These are phyloP conservation scores for Westerdykella sp. DNA, from an alignment of 2,329 filamentous ascomycete species.

Conservation along the genomic window DNA sequence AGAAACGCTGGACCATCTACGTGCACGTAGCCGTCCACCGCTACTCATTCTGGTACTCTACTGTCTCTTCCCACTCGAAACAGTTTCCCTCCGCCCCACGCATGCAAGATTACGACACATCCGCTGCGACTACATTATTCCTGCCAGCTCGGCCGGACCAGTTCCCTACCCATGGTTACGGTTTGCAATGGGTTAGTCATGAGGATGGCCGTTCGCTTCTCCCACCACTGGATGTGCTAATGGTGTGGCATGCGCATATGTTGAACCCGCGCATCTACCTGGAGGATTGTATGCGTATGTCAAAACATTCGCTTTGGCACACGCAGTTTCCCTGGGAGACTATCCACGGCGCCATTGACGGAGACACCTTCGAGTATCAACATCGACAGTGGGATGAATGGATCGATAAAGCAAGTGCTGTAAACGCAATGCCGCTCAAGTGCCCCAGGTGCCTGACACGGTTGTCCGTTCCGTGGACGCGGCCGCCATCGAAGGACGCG, in stretches of 20 bases:
- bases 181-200: not conserved
- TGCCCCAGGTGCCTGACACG: conserved; percentile 51
- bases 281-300: conserved; percentile 62
- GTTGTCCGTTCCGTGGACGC: conserved; percentile 56
- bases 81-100: conserved; percentile 7
- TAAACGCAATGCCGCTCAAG: conserved; percentile 33
- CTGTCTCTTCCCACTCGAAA: conserved; percentile 14
- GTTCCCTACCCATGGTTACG: conserved; percentile 6
- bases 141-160: not conserved
- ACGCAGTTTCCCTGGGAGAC: conserved; percentile 60
- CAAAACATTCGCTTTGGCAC: conserved; percentile 53
- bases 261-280: conserved; percentile 69
- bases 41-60: conserved; percentile 61
- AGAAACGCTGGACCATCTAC: conserved; percentile 70
- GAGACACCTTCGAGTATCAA: conserved; percentile 51
- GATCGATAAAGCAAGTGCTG: conserved; percentile 42
- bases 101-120: conserved; percentile 26
- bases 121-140: not conserved
- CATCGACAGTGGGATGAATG: conserved; percentile 55
- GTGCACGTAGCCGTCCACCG: conserved; percentile 62
- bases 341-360: conserved; percentile 45
- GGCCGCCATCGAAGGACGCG: conserved; percentile 13
- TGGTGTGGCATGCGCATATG: conserved; percentile 77
- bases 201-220: not conserved
- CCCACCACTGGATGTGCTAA: conserved; percentile 56